Evolutionary conservation across 352 stramenopile genomes (phyloP).

Genomic region (Globisporangium nodosum): DNA sequence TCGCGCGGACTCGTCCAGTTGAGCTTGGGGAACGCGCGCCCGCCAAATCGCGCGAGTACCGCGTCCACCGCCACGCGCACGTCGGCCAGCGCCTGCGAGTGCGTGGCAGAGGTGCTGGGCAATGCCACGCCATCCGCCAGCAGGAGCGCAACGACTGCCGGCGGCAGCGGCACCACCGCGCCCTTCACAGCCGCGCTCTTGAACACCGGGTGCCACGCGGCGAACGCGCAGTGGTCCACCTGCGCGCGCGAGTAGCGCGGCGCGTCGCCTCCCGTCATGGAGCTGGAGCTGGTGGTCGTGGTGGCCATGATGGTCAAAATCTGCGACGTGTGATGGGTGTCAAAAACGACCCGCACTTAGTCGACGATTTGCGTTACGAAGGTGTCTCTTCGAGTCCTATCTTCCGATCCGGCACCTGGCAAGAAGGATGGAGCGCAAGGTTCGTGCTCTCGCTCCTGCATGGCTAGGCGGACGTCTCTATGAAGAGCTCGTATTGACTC

Average conservation of each 20-base stretch:
- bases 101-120: slow-evolving; percentile 13
- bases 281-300: neutral
- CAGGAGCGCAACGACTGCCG: slow-evolving; percentile 53
- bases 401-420: neutral
- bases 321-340: neutral
- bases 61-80: slow-evolving; percentile 59
- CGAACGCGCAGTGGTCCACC: slow-evolving; percentile 79
- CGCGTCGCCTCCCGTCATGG: neutral
- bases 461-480: no score
- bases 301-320: neutral
- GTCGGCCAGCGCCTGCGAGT: slow-evolving; percentile 20
- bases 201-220: slow-evolving; percentile 59
- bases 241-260: slow-evolving; percentile 59
- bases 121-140: slow-evolving; percentile 67
- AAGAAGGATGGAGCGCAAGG: neutral
- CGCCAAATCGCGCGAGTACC: slow-evolving; percentile 55
- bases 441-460: neutral
- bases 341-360: neutral
- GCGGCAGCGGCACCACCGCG: slow-evolving; percentile 40
- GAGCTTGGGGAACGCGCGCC: slow-evolving; percentile 85
- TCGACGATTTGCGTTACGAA: neutral
- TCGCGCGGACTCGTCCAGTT: slow-evolving; percentile 94
- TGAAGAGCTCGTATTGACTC: neutral
- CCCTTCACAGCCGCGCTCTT: slow-evolving; percentile 62
- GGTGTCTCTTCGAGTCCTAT: neutral